Conservation (phyloP, 805 yeast genomes). For the Dipodascus albidus region DNA sequence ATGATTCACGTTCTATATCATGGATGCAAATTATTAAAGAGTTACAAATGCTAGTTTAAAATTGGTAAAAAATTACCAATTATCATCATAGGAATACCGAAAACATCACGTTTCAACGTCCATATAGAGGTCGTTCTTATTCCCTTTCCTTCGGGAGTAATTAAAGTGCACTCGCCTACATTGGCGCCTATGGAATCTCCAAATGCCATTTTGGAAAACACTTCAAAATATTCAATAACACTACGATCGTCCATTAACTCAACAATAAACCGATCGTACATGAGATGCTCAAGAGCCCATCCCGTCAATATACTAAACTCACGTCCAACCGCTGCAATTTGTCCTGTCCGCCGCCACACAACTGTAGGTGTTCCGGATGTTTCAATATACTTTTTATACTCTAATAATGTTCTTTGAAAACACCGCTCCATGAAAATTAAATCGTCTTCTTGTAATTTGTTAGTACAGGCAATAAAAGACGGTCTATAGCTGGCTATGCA, state of each 20-base stretch:
- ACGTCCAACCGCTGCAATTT: conserved; percentile 88
- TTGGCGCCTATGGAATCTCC: conserved; percentile 87
- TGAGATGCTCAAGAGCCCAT: conserved; percentile 63
- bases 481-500: conserved; percentile 88
- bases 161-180: conserved; percentile 72
- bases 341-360: conserved; percentile 94
- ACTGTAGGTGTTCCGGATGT: conserved; percentile 89
- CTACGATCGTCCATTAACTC: conserved; percentile 82
- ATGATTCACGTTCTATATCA: conserved; percentile 18
- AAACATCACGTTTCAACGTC: conserved; percentile 90
- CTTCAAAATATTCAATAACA: conserved; percentile 77
- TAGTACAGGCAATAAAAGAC: conserved; percentile 84
- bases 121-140: conserved; percentile 76
- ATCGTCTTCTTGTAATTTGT: conserved; percentile 80
- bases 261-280: conserved; percentile 29
- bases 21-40: neutral
- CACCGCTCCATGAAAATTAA: conserved; percentile 92
- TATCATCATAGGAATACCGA: conserved; percentile 96
- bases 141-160: conserved; percentile 30
- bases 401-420: conserved; percentile 82
- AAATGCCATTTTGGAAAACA: conserved; percentile 76
- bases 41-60: conserved; percentile 9
- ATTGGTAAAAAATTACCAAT: conserved; percentile 84
- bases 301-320: conserved; percentile 89
- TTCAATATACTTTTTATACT: conserved; percentile 74